A percentile compares a stretch with the other conserved stretches of the same genome.
phyloP scores from a whole-genome alignment of 768 basidiomycete genomes.

The Collybiopsis confluens region DNA sequence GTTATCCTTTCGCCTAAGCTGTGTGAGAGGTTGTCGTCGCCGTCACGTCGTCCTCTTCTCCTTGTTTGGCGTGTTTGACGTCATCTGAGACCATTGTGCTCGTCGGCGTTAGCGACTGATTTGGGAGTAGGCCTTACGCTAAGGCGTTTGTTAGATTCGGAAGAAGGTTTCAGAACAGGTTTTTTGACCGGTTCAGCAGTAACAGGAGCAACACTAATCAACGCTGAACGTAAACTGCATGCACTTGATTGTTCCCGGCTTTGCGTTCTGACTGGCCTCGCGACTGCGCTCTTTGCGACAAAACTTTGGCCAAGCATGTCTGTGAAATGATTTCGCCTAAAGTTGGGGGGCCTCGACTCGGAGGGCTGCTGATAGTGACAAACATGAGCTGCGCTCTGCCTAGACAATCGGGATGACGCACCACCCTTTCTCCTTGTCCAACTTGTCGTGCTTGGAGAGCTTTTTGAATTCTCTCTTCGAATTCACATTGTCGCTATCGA shows the following conservation, averaged over 20 bases:
- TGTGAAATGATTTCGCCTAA: slow-evolving; percentile 71
- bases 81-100: slow-evolving; percentile 29
- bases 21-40: slow-evolving; percentile 34
- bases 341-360: no score
- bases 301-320: slow-evolving; percentile 81
- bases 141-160: slow-evolving; percentile 54
- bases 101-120: no score
- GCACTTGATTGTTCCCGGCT: slow-evolving; percentile 72
- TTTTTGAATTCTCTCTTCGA: slow-evolving; percentile 89
- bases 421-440: slow-evolving; percentile 92
- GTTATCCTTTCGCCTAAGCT: slow-evolving; percentile 24
- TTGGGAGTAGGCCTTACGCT: slow-evolving; percentile 14
- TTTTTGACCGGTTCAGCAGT: slow-evolving; percentile 48
- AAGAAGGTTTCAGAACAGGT: slow-evolving; percentile 62
- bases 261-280: slow-evolving; percentile 58
- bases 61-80: slow-evolving; percentile 13
- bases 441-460: slow-evolving; percentile 79
- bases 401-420: no score
- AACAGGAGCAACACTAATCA: slow-evolving; percentile 48
- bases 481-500: slow-evolving; percentile 86
- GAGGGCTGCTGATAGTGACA: no score
- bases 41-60: slow-evolving; percentile 23
- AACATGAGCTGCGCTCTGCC: no score
- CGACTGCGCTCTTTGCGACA: slow-evolving; percentile 75
- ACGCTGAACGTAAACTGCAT: slow-evolving; percentile 91